Percentiles rank a stretch among this genome's conserved stretches.
Evolutionary conservation across 768 basidiomycete species (phyloP).

Genomic region (Gelatoporia subvermispora): DNA sequence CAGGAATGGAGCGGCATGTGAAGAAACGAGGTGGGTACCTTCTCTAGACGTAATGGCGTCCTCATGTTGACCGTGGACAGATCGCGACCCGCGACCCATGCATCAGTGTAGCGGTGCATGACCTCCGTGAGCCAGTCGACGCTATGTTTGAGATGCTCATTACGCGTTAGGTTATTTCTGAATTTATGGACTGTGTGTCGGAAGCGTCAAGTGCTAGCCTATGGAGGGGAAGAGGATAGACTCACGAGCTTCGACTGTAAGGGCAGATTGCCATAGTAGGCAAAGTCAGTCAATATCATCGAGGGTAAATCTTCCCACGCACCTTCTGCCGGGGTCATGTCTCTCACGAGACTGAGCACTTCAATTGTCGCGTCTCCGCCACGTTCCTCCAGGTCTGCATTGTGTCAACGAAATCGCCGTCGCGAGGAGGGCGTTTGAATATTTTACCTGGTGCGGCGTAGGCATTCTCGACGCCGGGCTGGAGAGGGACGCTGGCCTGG

Average conservation of each 20-base stretch:
- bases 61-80: slow-evolving; percentile 64
- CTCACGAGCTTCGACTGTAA: slow-evolving; percentile 12
- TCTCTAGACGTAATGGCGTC: slow-evolving; percentile 49
- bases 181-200: slow-evolving; percentile 56
- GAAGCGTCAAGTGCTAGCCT: no score
- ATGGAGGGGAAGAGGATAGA: not conserved
- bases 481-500: slow-evolving; percentile 57
- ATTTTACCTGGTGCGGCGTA: slow-evolving; percentile 18
- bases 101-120: slow-evolving; percentile 66
- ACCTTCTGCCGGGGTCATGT: slow-evolving; percentile 67
- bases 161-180: slow-evolving; percentile 51
- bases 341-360: slow-evolving; percentile 59
- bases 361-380: slow-evolving; percentile 73
- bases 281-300: slow-evolving; percentile 8
- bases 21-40: slow-evolving; percentile 38
- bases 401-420: not conserved
- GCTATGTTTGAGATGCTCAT: slow-evolving; percentile 45
- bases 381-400: slow-evolving; percentile 44
- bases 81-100: slow-evolving; percentile 51
- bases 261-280: no score
- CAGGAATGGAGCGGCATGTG: slow-evolving; percentile 1
- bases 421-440: not conserved
- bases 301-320: slow-evolving; percentile 24
- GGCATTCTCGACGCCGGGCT: slow-evolving; percentile 27
- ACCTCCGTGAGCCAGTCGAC: slow-evolving; percentile 85